Evolutionary conservation across 495 filamentous ascomycete species (phyloP), one percentile per base, ranked within the genome.

Genomic region (Bombardia bombarda): DNA sequence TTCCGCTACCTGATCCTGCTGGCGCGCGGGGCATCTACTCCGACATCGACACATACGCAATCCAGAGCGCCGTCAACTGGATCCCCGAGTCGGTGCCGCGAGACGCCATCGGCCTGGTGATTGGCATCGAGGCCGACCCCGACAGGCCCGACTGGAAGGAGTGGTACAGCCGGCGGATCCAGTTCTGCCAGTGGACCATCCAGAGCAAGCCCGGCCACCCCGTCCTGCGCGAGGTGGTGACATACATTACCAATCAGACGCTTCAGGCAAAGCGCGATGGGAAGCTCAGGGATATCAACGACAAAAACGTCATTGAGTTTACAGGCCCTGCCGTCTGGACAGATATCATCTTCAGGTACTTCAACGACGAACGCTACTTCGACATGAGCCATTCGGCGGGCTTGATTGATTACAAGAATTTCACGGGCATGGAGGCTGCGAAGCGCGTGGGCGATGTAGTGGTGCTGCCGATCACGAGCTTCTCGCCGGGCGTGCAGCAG

Each of bases 121-220:
- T 96, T 51, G 92, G 92, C 32, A 96, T 98, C 46, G 92, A 98
- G 62, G 92, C 92, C 3, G 92, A 98, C 55, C 90, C 92, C 1
- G 89, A 97, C 60, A 75, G 92, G 32, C 74, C 77, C 2, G 92
- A 98, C 54, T 98, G 92, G 92, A 75, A 78, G 25, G 73, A 94
- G 0, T 98, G 92, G 92, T 98, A 96, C 65, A 89, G 87, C 40
- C 83, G 92, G 40, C 74, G 92, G 21, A 87, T 98, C 38, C 92
- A 98, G 55, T 98, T 98, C 62, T 98, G 92, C 62, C 92, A 98
- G 59, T 98, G 92, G 92, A 98, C 92, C 3, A 95, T 98, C 39
- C 90, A 96, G 57, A 68, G 86, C 32, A 98, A 98, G 61, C 84
- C 92, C 0, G 92, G 92, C 7, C 92, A 98, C 55, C 92, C 92